Percentiles rank a stretch among this genome's conserved stretches.
These are phyloP conservation scores for Trametes versicolor DNA, from an alignment of 1,284 basidiomycete species.

Conservation along the genomic window DNA sequence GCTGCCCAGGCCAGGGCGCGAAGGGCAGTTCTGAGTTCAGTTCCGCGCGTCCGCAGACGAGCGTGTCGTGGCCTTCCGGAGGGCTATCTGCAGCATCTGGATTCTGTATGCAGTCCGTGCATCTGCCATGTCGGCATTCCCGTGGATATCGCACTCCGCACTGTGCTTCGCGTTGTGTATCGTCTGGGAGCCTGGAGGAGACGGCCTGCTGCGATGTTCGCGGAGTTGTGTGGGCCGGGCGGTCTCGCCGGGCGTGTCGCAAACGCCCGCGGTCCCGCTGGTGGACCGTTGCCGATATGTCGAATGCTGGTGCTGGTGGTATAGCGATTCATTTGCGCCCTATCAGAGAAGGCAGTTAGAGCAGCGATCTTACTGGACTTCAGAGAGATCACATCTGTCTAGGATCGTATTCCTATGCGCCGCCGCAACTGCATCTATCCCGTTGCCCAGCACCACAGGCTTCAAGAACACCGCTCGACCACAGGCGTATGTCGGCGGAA, in stretches of 20 bases:
- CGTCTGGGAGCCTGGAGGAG: background rate
- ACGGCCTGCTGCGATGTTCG: background rate
- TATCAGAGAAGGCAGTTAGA: background rate
- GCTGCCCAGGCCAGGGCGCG: slow-evolving; percentile 8
- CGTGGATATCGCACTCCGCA: background rate
- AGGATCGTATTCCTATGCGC: slow-evolving; percentile 7
- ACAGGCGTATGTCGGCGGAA: background rate
- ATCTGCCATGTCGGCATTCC: background rate
- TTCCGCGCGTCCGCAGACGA: slow-evolving; percentile 22
- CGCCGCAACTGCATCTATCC: background rate
- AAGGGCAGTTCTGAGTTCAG: slow-evolving; percentile 1
- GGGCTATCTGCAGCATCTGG: slow-evolving; percentile 6
- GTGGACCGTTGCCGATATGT: background rate
- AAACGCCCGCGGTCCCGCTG: slow-evolving; percentile 5
- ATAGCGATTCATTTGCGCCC: background rate
- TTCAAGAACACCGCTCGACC: background rate
- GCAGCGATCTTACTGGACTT: background rate
- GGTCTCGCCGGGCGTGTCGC: slow-evolving; percentile 4
- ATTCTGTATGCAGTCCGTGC: slow-evolving; percentile 1
- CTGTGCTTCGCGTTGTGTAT: background rate
- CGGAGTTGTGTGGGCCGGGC: background rate
- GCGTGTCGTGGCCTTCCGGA: slow-evolving; percentile 8
- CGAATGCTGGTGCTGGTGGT: background rate
- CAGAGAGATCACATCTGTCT: background rate
- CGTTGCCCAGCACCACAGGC: too few relatives aligned